Evolutionary conservation across 331 rosid species (phyloP).

Genomic region (Rosa hybrid): DNA sequence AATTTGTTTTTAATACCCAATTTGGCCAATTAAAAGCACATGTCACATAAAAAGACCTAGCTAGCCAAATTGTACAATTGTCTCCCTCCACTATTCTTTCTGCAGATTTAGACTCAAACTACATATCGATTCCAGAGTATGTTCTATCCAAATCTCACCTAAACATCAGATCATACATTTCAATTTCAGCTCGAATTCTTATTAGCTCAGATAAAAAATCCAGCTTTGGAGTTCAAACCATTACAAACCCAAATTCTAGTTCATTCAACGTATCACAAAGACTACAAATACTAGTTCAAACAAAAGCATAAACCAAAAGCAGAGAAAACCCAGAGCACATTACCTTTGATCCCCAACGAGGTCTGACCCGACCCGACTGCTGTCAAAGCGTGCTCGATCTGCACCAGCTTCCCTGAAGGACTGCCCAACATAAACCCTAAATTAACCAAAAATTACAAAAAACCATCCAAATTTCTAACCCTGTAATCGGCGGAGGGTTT

Average conservation of each 20-base stretch:
- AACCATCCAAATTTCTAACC: neutral
- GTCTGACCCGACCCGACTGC: constrained; percentile 94
- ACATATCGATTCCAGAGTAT: neutral
- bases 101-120: neutral
- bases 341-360: constrained; percentile 85
- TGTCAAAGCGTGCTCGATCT: constrained; percentile 90
- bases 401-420: constrained; percentile 90
- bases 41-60: neutral
- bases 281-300: neutral
- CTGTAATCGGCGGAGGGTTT: constrained; percentile 1
- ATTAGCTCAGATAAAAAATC: neutral
- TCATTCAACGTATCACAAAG: neutral
- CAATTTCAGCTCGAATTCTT: neutral
- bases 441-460: neutral
- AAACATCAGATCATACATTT: neutral
- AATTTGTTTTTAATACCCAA: neutral
- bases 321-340: neutral
- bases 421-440: constrained; percentile 36
- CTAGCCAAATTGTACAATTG: neutral
- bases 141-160: neutral
- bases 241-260: neutral
- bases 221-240: neutral
- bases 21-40: neutral
- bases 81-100: neutral
- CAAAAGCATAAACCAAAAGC: neutral